A percentile compares a stretch with the other conserved stretches of the same genome.
phyloP scores from a whole-genome alignment of 768 basidiomycete species.

The Lactarius akahatsu region DNA sequence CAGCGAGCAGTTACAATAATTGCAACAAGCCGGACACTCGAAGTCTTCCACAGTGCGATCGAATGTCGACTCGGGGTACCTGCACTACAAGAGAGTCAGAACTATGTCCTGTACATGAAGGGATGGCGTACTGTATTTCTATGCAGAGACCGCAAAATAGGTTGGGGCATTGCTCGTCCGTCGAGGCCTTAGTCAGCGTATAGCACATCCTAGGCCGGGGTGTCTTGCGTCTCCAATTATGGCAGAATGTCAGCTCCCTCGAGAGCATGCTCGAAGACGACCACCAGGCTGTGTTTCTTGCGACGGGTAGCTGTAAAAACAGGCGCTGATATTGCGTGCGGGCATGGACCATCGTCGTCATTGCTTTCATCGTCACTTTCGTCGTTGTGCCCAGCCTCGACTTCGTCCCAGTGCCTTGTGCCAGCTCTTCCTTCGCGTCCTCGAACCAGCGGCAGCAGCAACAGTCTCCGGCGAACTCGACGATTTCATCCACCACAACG shows the following conservation, averaged over 20 bases:
- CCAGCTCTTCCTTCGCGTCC: constrained; percentile 13
- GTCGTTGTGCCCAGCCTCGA: no score
- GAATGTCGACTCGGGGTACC: constrained; percentile 44
- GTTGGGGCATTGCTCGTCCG: no score
- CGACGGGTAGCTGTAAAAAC: background rate
- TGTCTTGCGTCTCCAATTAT: no score
- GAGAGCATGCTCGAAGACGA: no score
- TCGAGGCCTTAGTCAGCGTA: no score
- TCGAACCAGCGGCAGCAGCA: background rate
- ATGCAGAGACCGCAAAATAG: no score
- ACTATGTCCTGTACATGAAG: no score
- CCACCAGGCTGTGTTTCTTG: no score
- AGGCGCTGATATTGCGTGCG: background rate
- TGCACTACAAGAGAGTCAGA: constrained; percentile 21
- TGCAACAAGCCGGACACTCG: constrained; percentile 46
- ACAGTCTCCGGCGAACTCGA: background rate
- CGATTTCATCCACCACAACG: background rate
- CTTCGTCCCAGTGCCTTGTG: constrained; percentile 5
- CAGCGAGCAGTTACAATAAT: constrained; percentile 30
- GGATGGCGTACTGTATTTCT: no score
- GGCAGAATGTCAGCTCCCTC: no score
- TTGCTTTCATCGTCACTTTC: background rate
- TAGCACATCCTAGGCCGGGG: no score
- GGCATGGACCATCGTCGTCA: background rate
- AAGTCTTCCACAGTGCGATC: constrained; percentile 34